These are phyloP conservation scores for Hyaloscypha variabilis DNA, from an alignment of 495 filamentous ascomycete genomes.

Conservation along the genomic window DNA sequence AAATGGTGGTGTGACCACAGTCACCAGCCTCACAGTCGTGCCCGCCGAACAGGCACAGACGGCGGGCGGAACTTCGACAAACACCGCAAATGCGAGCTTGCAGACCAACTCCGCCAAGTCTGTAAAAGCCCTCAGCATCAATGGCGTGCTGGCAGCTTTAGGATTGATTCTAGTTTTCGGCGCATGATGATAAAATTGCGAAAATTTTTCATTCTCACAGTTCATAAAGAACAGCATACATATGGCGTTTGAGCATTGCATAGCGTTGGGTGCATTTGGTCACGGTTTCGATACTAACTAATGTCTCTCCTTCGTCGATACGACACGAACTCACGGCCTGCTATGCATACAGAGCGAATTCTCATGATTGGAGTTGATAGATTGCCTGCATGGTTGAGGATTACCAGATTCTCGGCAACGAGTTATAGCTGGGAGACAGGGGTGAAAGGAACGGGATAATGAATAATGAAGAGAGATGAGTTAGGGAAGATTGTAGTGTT, in stretches of 20 bases:
- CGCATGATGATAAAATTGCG: neutral
- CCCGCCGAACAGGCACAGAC: constrained; percentile 18
- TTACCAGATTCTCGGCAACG: neutral
- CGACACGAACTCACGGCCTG: neutral
- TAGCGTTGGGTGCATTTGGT: neutral
- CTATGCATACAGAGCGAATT: neutral
- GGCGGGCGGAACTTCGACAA: neutral
- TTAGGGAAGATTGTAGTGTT: neutral
- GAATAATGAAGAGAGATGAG: neutral
- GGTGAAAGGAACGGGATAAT: neutral
- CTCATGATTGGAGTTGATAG: neutral
- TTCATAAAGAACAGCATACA: constrained; percentile 1
- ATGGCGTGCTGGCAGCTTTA: neutral
- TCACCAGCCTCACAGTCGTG: constrained; percentile 28
- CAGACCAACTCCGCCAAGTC: constrained; percentile 17
- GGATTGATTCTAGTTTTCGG: neutral
- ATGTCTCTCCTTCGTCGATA: neutral
- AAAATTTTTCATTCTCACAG: neutral
- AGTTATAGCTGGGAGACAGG: neutral
- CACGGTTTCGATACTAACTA: neutral
- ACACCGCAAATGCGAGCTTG: constrained; percentile 17
- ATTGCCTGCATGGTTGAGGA: neutral
- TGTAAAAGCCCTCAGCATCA: neutral
- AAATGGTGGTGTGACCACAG: constrained; percentile 18
- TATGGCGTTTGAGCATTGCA: neutral